phyloP scores from a whole-genome alignment of 106 monocot species.

The Apostasia shenzhenica region DNA sequence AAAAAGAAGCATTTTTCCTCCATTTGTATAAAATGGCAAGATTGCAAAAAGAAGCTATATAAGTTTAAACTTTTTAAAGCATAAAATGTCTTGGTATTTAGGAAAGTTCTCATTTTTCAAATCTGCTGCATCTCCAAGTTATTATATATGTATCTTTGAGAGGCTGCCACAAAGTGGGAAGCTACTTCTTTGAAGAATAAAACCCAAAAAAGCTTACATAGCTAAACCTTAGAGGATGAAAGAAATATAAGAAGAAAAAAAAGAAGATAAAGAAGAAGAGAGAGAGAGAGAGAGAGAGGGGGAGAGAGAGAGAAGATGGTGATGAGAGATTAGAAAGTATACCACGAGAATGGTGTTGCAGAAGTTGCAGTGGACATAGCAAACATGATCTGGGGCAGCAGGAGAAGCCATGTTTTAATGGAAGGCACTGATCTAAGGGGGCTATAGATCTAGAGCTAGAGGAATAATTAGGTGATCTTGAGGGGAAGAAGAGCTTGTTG shows the following conservation, averaged over 20 bases:
- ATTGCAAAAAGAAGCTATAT: too few species aligned
- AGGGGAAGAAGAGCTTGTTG: neutral
- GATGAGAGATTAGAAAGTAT: neutral
- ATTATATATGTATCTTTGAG: too few species aligned
- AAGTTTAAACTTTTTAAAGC: too few species aligned
- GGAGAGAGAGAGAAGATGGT: too few species aligned
- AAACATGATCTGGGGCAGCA: conserved; percentile 16
- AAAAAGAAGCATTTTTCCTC: too few species aligned
- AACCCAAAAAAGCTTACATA: neutral
- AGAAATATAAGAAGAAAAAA: neutral
- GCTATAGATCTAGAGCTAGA: neutral
- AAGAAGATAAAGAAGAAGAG: neutral
- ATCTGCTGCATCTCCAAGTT: too few species aligned
- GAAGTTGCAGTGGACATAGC: conserved; percentile 75
- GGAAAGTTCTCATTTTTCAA: too few species aligned
- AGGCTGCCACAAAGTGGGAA: too few species aligned
- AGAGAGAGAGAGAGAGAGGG: neutral
- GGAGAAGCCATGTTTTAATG: neutral
- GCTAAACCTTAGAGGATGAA: neutral
- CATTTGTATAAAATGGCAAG: too few species aligned
- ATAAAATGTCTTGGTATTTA: too few species aligned
- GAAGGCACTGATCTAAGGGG: neutral
- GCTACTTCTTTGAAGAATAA: neutral
- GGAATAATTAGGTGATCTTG: neutral
- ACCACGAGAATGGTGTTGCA: conserved; percentile 48